Percentiles rank a stretch among this genome's conserved stretches.
Evolutionary conservation across 768 basidiomycete species (phyloP).

Genomic region (Termitomyces heimii): DNA sequence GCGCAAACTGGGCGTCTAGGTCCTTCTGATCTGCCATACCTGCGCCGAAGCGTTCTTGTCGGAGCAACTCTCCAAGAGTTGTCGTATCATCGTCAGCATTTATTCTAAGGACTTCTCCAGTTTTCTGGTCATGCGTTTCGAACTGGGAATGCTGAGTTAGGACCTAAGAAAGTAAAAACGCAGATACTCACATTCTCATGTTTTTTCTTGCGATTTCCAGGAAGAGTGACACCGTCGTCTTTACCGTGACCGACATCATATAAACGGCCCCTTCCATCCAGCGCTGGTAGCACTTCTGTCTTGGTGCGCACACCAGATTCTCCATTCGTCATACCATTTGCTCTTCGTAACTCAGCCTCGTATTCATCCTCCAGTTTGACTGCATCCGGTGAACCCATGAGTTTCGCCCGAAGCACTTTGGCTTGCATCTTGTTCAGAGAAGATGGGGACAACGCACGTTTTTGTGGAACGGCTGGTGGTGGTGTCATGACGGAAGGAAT

Average conservation of each 20-base stretch:
- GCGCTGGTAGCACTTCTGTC: slow-evolving; percentile 83
- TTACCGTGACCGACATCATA: slow-evolving; percentile 89
- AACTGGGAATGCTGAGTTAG: slow-evolving; percentile 37
- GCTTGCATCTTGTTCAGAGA: slow-evolving; percentile 92
- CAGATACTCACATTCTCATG: slow-evolving; percentile 55
- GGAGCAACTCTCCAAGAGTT: slow-evolving; percentile 85
- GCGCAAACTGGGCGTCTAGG: slow-evolving; percentile 84
- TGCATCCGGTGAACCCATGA: slow-evolving; percentile 78
- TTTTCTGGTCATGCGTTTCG: slow-evolving; percentile 86
- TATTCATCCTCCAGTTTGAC: slow-evolving; percentile 80
- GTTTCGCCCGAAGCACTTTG: slow-evolving; percentile 83
- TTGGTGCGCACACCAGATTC: slow-evolving; percentile 44
- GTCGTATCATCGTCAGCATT: slow-evolving; percentile 88
- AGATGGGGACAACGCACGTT: slow-evolving; percentile 59
- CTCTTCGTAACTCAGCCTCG: slow-evolving; percentile 56
- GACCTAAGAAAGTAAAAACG: neutral
- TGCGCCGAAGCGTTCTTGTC: slow-evolving; percentile 88
- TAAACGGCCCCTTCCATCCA: slow-evolving; percentile 77
- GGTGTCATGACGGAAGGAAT: slow-evolving; percentile 92
- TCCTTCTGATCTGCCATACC: slow-evolving; percentile 90
- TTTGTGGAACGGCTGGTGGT: slow-evolving; percentile 25
- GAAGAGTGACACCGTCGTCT: slow-evolving; percentile 41
- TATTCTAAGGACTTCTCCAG: slow-evolving; percentile 83
- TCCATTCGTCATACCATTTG: slow-evolving; percentile 36
- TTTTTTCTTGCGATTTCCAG: slow-evolving; percentile 78